Evolutionary conservation across 2,329 filamentous ascomycete genomes (phyloP), one percentile per base, ranked within the genome.

Genomic region (Neopestalotiopsis sp.): DNA sequence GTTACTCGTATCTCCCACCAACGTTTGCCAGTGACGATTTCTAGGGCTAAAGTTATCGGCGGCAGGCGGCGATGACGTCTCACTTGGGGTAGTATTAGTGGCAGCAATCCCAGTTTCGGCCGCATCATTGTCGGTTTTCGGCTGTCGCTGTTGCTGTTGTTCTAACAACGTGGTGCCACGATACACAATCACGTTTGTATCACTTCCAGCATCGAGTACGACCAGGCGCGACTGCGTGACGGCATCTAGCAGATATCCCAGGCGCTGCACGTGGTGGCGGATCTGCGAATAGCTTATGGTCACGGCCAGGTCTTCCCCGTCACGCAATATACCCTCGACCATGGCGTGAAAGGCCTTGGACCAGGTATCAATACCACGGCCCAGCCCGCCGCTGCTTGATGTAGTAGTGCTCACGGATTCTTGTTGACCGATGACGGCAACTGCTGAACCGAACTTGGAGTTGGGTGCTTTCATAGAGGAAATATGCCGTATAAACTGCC

Each of bases 241-340:
- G 4, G 81, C 81, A 67, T 90, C 86, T 4, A 92, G 78, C 2
- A 85, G 68, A 67, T 85, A 81, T 12, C 81, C 77, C 32, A 89
- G 81, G 12, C 86, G 81, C 49, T 80, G 75, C 67, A 88, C 86
- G n/a, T 88, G 85, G 13, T 78, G 77, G 63, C 89, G 81, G 3
- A 91, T 84, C 4, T 81, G 77, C 30, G 84, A 81, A 72, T 91
- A 91, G 4, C 85, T 84, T n/a, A 91, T 79, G 30, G 85, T 83
- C 3, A 91, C 82, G 1, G 84, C 82, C 79, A 88, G 83, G 71
- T 90, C 89, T 75, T 91, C 89, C 0, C 84, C 88, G 71, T 91
- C 90, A 10, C 88, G 81, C 20, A 91, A 76, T 3, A 88, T 79
- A 0, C 82, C 82, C 71, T 91, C 89, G 9, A 91, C 75, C 67